Conservation (phyloP, 2,329 filamentous ascomycete genomes). For the Elsinoe necatrix region DNA sequence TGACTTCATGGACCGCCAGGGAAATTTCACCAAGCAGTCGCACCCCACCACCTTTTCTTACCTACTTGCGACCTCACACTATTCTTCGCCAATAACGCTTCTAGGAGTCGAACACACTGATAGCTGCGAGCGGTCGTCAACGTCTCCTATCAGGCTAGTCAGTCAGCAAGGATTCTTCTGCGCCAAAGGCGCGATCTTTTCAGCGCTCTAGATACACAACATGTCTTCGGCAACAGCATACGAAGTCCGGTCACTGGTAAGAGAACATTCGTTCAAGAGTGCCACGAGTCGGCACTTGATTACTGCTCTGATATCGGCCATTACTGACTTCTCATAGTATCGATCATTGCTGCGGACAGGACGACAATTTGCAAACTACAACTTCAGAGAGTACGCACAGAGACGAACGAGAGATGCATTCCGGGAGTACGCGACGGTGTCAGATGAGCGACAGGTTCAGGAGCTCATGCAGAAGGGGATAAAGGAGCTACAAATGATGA, state of each 20-base stretch:
- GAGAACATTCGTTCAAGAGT: background rate
- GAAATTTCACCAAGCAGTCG: background rate
- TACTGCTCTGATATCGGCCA: background rate
- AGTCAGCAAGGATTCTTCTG: background rate
- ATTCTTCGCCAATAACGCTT: too few relatives aligned
- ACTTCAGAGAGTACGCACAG: conserved; percentile 94
- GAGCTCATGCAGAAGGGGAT: conserved; percentile 83
- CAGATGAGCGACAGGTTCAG: conserved; percentile 69
- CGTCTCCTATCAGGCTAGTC: background rate
- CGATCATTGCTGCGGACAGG: conserved; percentile 83
- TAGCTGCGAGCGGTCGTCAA: too few relatives aligned
- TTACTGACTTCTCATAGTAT: conserved; percentile 51
- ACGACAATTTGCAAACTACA: conserved; percentile 83
- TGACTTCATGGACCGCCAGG: conserved; percentile 7
- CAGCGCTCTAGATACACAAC: background rate
- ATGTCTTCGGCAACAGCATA: conserved; percentile 15
- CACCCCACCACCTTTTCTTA: background rate
- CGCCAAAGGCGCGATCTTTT: background rate
- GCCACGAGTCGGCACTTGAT: background rate
- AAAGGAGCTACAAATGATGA: conserved; percentile 78
- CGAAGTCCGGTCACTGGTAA: conserved; percentile 21
- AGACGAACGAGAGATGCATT: conserved; percentile 87
- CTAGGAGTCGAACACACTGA: too few relatives aligned
- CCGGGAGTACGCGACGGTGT: conserved; percentile 64
- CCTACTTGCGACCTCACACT: background rate